These are phyloP conservation scores for Moesziomyces sp. DNA, from an alignment of 1,284 basidiomycete genomes.

Conservation along the genomic window DNA sequence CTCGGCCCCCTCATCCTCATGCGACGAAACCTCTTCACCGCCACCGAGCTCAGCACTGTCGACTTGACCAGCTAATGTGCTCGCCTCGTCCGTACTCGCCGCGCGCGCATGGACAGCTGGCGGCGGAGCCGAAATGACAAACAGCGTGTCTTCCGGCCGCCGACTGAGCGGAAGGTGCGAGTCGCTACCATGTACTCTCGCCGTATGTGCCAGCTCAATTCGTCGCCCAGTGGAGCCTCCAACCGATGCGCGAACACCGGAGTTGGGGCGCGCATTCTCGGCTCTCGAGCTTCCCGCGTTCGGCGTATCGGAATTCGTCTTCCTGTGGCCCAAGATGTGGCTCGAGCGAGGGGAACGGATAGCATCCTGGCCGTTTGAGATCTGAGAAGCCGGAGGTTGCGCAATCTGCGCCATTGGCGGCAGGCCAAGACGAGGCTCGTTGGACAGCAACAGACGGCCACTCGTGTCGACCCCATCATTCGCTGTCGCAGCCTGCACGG, in stretches of 20 bases:
- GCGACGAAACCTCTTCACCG: background rate
- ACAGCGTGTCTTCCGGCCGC: conserved; percentile 43
- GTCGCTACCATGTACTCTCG: conserved; percentile 26
- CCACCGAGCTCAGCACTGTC: too few relatives aligned
- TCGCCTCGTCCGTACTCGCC: conserved; percentile 20
- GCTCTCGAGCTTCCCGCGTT: background rate
- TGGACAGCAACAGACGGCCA: conserved; percentile 26
- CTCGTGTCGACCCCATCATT: background rate
- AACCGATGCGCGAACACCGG: conserved; percentile 1
- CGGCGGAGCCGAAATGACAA: conserved; percentile 40
- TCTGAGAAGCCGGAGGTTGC: background rate
- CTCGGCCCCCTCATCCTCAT: conserved; percentile 33
- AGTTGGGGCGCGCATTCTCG: background rate
- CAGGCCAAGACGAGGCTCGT: conserved; percentile 36
- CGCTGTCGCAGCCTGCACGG: too few relatives aligned
- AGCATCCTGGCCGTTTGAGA: too few relatives aligned
- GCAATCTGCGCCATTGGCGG: conserved; percentile 8
- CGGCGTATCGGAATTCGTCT: conserved; percentile 30
- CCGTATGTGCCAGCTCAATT: conserved; percentile 6
- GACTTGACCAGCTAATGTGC: too few relatives aligned
- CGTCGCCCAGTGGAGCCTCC: conserved; percentile 5
- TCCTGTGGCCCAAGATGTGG: conserved; percentile 21
- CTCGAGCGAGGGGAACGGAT: background rate
- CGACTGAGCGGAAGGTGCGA: conserved; percentile 36
- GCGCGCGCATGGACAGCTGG: conserved; percentile 5